A percentile compares a stretch with the other conserved stretches of the same genome.
phyloP scores from a whole-genome alignment of 2,329 filamentous ascomycete species.

The Nigrograna mackinnonii region DNA sequence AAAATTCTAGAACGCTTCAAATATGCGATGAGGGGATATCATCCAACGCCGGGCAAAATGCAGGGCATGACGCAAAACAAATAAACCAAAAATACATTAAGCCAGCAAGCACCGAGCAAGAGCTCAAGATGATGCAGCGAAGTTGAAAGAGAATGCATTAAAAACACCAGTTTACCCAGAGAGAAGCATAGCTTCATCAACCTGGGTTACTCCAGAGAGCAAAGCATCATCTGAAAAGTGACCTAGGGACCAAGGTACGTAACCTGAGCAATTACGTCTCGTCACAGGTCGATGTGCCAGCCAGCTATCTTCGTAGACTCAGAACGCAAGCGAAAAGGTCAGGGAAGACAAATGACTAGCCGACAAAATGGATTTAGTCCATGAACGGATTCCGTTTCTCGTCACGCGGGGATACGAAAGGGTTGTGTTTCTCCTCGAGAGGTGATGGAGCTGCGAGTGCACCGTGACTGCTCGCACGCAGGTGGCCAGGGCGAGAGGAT shows the following conservation, averaged over 20 bases:
- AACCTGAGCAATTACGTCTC: constrained; percentile 49
- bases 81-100: constrained; percentile 38
- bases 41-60: constrained; percentile 38
- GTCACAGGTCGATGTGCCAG: constrained; percentile 34
- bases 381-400: constrained; percentile 44
- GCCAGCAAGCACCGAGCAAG: constrained; percentile 8
- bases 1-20: constrained; percentile 23
- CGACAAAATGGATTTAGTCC: constrained; percentile 42
- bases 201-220: constrained; percentile 41
- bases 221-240: constrained; percentile 34
- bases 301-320: constrained; percentile 39
- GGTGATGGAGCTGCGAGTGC: constrained; percentile 49
- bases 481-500: constrained; percentile 46
- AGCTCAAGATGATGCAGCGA: constrained; percentile 11
- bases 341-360: constrained; percentile 41
- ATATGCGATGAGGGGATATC: constrained; percentile 39
- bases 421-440: constrained; percentile 37
- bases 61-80: constrained; percentile 40
- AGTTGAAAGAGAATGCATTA: constrained; percentile 27
- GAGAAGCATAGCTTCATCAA: constrained; percentile 44
- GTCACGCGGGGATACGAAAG: constrained; percentile 32
- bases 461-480: constrained; percentile 50
- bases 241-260: constrained; percentile 44
- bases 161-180: constrained; percentile 42
- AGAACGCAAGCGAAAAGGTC: constrained; percentile 52